Evolutionary conservation across 345 rosid genomes (phyloP), one percentile per base, ranked within the genome.

Genomic region (Pistacia vera): DNA sequence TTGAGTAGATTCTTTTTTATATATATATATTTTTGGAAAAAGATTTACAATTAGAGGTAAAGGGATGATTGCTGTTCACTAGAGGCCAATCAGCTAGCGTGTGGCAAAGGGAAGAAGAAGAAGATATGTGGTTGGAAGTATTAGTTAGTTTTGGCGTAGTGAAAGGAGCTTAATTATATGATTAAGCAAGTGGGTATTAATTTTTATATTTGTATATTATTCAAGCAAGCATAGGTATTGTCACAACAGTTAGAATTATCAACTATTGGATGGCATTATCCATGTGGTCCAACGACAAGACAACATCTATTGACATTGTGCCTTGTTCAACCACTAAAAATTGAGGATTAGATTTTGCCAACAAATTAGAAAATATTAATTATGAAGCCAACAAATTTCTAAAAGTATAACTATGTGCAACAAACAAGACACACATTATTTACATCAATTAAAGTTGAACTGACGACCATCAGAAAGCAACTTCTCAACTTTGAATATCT

Each of bases 211-310:
- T 8, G 22, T 22, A 22, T 4, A 25, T 9, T 49, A 7, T 12
- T 13, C 8, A 11, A 54, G 4, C 3, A 13, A 11, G 18, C 57
- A 54, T 54, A 13, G n/a, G 5, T 17, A 2, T 28, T 35, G 68
- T 59, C 64, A 25, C 66, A 9, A 17, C 0, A 20, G 25, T 12
- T 52, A 44, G 38, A 54, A 14, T 52, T 33, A 22, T 22, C 22
- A 22, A 22, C 22, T 22, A 71, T 12, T 75, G 17, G 77, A 75
- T 60, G 76, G 28, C 46, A 3, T 0, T 63, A 25, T 68, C 75
- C 48, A 68, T 36, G 33, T 60, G 74, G 78, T 64, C 75, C 83
- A 74, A 66, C 57, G 52, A 4, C 1, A 59, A 63, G 54, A 59
- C 61, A 30, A 4, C 30, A 20, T 61, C 67, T 16, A 69, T 70